Conservation (phyloP, 495 filamentous ascomycete species). For the Endocarpon pusillum region DNA sequence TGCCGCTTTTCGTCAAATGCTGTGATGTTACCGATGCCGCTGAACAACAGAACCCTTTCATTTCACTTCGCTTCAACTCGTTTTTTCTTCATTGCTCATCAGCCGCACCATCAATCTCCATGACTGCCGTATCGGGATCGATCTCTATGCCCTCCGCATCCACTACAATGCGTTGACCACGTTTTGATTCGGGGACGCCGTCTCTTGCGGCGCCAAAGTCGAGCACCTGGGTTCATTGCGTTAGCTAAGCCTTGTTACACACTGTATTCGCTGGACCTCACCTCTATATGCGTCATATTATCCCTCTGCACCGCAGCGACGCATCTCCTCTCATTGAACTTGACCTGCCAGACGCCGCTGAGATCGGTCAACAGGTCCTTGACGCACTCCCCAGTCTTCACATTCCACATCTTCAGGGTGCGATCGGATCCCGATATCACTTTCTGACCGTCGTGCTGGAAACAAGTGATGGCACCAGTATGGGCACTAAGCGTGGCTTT, state of each 20-base stretch:
- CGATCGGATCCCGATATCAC: slow-evolving; percentile 92
- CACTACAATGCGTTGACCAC: slow-evolving; percentile 67
- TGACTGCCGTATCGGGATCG: slow-evolving; percentile 14
- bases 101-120: background rate
- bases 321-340: slow-evolving; percentile 88
- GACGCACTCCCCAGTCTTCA: slow-evolving; percentile 77
- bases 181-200: slow-evolving; percentile 53
- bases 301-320: slow-evolving; percentile 94
- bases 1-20: too few species aligned
- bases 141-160: slow-evolving; percentile 38
- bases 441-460: slow-evolving; percentile 94
- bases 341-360: slow-evolving; percentile 94
- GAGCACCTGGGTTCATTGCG: slow-evolving; percentile 39
- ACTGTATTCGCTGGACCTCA: slow-evolving; percentile 30
- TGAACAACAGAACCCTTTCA: too few species aligned
- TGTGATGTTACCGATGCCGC: too few species aligned
- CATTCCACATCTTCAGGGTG: slow-evolving; percentile 98
- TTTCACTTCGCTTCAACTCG: too few species aligned
- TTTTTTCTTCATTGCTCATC: too few species aligned
- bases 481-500: slow-evolving; percentile 80
- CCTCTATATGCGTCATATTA: slow-evolving; percentile 87
- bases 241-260: slow-evolving; percentile 12
- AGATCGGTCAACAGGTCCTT: slow-evolving; percentile 92
- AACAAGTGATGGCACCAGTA: slow-evolving; percentile 95
- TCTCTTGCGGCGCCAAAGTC: slow-evolving; percentile 85